A percentile compares a stretch with the other conserved stretches of the same genome.
Evolutionary conservation across 345 rosid genomes (phyloP).

Genomic region (Arabis hirsuta): DNA sequence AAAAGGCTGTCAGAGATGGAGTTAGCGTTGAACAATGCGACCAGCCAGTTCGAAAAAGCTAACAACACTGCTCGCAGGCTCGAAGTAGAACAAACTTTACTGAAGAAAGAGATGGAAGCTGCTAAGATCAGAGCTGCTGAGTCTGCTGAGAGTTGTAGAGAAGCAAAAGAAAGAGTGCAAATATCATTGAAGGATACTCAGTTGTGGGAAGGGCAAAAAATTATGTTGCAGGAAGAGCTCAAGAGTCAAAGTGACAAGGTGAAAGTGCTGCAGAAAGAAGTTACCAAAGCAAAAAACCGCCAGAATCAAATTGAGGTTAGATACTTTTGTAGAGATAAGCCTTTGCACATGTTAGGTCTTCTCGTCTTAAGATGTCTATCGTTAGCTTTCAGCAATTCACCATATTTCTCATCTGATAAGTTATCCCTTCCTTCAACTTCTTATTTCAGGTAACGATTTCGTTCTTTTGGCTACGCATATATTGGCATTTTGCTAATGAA

Average conservation of each 20-base stretch:
- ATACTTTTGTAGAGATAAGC: conserved; percentile 20
- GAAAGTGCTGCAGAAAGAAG: conserved; percentile 47
- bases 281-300: conserved; percentile 42
- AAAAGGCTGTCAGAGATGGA: conserved; percentile 92
- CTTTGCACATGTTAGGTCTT: conserved; percentile 21
- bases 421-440: conserved; percentile 4
- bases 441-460: conserved; percentile 8
- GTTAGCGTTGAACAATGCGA: conserved; percentile 69
- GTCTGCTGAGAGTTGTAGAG: conserved; percentile 79
- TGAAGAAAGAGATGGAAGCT: conserved; percentile 80
- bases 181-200: conserved; percentile 62
- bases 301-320: conserved; percentile 45
- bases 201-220: conserved; percentile 82
- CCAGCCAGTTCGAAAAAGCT: conserved; percentile 82
- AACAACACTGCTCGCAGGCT: conserved; percentile 76
- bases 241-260: conserved; percentile 59
- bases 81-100: conserved; percentile 70
- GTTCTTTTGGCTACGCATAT: neutral
- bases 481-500: conserved; percentile 1
- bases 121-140: conserved; percentile 72
- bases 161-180: conserved; percentile 78
- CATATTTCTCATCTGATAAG: conserved; percentile 4
- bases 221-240: conserved; percentile 75
- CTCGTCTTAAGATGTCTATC: conserved; percentile 23
- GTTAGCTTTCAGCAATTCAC: neutral